Conservation (phyloP, 2,329 filamentous ascomycete genomes). For the Zasmidium citrigriseum region DNA sequence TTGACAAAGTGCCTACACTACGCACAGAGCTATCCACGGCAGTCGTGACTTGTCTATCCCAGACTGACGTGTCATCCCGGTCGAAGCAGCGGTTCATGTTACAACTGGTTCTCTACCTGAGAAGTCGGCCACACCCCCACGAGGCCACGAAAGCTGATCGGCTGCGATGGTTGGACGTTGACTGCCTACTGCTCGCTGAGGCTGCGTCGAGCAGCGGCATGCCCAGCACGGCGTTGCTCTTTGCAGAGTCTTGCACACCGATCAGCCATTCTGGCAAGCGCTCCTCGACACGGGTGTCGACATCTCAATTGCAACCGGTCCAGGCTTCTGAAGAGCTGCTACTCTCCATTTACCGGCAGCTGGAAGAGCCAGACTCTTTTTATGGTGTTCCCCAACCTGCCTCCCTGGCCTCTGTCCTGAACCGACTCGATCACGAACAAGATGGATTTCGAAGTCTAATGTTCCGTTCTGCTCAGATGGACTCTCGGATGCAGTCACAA, state of each 20-base stretch:
- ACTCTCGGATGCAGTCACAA: conserved; percentile 72
- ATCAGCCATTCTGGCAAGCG: conserved; percentile 17
- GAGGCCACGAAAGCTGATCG: conserved; percentile 80
- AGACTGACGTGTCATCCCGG: conserved; percentile 48
- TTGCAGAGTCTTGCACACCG: conserved; percentile 66
- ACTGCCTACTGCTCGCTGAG: conserved; percentile 68
- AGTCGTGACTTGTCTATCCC: conserved; percentile 64
- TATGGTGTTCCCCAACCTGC: conserved; percentile 84
- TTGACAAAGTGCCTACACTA: conserved; percentile 60
- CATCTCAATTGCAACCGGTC: conserved; percentile 36
- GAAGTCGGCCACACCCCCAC: conserved; percentile 71
- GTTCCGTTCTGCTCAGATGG: conserved; percentile 87
- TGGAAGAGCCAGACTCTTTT: conserved; percentile 94
- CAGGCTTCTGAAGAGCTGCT: conserved; percentile 65
- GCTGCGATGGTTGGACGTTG: conserved; percentile 80
- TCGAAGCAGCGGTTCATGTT: conserved; percentile 73
- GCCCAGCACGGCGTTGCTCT: conserved; percentile 81
- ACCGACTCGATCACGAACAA: conserved; percentile 84
- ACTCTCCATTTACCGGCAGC: conserved; percentile 81
- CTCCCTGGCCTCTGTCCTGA: conserved; percentile 74
- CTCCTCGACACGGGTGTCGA: conserved; percentile 27
- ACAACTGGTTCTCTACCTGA: conserved; percentile 81
- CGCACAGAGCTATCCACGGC: conserved; percentile 67
- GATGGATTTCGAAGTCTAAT: conserved; percentile 84
- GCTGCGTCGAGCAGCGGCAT: conserved; percentile 79